These are phyloP conservation scores for Cyberlindnera nakhonratchasimensis DNA, from an alignment of 805 yeast species.

Conservation along the genomic window DNA sequence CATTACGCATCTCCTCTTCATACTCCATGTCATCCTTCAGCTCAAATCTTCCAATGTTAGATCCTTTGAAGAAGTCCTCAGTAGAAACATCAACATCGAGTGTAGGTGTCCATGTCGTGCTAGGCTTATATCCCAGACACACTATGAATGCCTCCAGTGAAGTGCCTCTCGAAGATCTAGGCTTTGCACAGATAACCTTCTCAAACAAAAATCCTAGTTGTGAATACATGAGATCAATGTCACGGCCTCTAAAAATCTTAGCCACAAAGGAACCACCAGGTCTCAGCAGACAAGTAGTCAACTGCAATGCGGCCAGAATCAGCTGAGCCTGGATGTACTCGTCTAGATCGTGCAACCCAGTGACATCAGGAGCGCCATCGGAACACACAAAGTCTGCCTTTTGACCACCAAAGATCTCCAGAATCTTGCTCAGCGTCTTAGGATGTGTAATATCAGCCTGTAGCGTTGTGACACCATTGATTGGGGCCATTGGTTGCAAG, in stretches of 20 bases:
- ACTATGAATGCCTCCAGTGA: slow-evolving; percentile 93
- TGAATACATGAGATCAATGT: slow-evolving; percentile 89
- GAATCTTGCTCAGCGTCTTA: slow-evolving; percentile 69
- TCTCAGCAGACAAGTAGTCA: slow-evolving; percentile 83
- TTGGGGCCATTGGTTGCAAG: slow-evolving; percentile 95
- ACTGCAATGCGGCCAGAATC: slow-evolving; percentile 83
- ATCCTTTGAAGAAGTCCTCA: slow-evolving; percentile 75
- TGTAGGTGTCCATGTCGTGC: slow-evolving; percentile 78
- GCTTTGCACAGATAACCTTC: slow-evolving; percentile 90
- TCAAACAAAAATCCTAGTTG: slow-evolving; percentile 86
- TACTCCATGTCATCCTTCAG: slow-evolving; percentile 44
- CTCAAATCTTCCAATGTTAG: slow-evolving; percentile 51
- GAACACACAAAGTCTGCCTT: slow-evolving; percentile 94
- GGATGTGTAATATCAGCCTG: slow-evolving; percentile 99
- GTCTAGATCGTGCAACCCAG: slow-evolving; percentile 94
- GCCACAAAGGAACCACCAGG: slow-evolving; percentile 95
- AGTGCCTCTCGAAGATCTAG: slow-evolving; percentile 91
- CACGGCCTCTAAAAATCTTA: slow-evolving; percentile 93
- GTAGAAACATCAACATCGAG: slow-evolving; percentile 57
- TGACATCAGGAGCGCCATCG: slow-evolving; percentile 99
- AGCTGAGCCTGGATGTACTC: slow-evolving; percentile 96
- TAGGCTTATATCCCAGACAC: slow-evolving; percentile 82
- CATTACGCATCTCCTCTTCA: slow-evolving; percentile 59
- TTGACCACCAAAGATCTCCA: slow-evolving; percentile 83
- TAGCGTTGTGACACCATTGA: slow-evolving; percentile 81